Evolutionary conservation across 257 asterid species (phyloP).

Genomic region (Rehmannia glutinosa): DNA sequence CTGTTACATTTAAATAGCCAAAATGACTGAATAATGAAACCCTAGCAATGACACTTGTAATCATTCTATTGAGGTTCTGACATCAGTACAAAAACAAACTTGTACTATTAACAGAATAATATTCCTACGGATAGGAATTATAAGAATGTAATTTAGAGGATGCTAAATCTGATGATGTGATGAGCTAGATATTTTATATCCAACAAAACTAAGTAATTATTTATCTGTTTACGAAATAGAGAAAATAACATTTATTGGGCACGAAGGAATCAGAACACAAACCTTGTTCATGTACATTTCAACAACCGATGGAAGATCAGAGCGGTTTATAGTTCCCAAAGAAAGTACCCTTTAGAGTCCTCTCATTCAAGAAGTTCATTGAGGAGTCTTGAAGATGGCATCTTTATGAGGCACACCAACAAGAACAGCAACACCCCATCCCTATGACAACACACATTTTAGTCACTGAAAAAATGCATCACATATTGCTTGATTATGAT

Average conservation of each 20-base stretch:
- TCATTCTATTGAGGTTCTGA: too few relatives aligned
- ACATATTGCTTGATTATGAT: background rate
- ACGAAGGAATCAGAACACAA: background rate
- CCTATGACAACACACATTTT: conserved; percentile 35
- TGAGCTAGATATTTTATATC: too few relatives aligned
- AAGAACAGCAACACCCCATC: conserved; percentile 86
- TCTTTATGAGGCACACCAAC: conserved; percentile 77
- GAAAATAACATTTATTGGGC: background rate
- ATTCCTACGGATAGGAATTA: too few relatives aligned
- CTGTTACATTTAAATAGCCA: too few relatives aligned
- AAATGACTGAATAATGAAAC: too few relatives aligned
- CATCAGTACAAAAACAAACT: too few relatives aligned
- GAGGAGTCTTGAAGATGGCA: conserved; percentile 56
- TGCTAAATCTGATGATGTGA: too few relatives aligned
- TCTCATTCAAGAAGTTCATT: conserved; percentile 55
- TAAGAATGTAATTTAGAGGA: too few relatives aligned
- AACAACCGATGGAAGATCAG: conserved; percentile 58
- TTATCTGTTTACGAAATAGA: background rate
- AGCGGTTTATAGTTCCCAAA: conserved; percentile 68
- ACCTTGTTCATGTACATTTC: conserved; percentile 78
- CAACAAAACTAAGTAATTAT: background rate
- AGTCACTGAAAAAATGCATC: background rate
- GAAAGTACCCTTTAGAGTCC: conserved; percentile 75
- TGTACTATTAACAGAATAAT: too few relatives aligned
- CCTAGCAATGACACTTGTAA: too few relatives aligned